Percentiles rank a stretch among this genome's conserved stretches.
Conservation (phyloP, 208 protist genomes). For the Crithidia mellificae region DNA sequence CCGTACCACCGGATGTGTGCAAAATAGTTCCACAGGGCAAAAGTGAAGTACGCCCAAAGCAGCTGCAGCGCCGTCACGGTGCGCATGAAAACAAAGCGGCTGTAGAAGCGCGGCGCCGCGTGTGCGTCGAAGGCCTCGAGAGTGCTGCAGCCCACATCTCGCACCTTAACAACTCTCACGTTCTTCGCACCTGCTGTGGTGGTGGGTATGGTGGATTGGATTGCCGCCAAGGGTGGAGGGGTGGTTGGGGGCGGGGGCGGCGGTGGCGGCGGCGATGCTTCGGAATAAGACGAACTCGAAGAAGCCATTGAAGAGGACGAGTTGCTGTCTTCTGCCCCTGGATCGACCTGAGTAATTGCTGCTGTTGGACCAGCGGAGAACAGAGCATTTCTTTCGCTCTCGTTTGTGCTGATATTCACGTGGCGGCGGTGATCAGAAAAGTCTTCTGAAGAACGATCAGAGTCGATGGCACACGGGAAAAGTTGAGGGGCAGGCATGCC, state of each 20-base stretch:
- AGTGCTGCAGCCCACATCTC: slow-evolving; percentile 10
- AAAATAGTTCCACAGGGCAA: slow-evolving; percentile 16
- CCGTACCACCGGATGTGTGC: slow-evolving; percentile 21
- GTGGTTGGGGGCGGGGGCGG: too few relatives aligned
- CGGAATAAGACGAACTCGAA: background rate
- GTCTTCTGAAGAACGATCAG: background rate
- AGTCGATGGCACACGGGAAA: background rate
- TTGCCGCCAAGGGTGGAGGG: background rate
- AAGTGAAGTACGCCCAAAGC: slow-evolving; percentile 14
- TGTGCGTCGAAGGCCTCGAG: background rate
- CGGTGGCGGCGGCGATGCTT: background rate
- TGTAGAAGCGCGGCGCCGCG: slow-evolving; percentile 9
- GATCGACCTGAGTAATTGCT: too few relatives aligned
- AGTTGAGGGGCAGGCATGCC: slow-evolving; percentile 1
- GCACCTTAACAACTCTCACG: background rate
- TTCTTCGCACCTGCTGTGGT: too few relatives aligned
- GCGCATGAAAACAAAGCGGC: slow-evolving; percentile 15
- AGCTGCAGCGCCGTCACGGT: slow-evolving; percentile 15
- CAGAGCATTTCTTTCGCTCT: background rate
- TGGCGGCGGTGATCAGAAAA: background rate
- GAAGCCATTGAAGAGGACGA: too few relatives aligned
- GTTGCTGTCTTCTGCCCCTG: too few relatives aligned
- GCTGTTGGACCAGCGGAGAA: too few relatives aligned
- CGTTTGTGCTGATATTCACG: background rate
- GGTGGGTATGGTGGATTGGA: background rate